These are phyloP conservation scores for Saccharomyces hybrid DNA, from an alignment of 1,139 yeast genomes.

Conservation along the genomic window DNA sequence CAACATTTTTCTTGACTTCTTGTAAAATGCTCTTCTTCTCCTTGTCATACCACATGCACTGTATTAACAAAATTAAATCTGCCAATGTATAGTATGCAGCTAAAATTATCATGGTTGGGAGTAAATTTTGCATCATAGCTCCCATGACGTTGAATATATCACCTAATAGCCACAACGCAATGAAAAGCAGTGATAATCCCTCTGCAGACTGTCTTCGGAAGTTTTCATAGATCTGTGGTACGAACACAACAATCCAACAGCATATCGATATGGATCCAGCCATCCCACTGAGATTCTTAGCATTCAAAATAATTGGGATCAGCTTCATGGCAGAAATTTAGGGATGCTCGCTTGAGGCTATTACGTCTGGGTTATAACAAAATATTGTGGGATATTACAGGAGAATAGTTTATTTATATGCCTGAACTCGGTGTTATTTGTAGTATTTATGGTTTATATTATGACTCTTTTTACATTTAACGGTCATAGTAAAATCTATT, in stretches of 20 bases:
- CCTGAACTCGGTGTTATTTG: not conserved
- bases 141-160: constrained; percentile 90
- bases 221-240: constrained; percentile 93
- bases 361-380: not conserved
- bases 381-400: not conserved
- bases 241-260: constrained; percentile 96
- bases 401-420: not conserved
- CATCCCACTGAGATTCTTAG: constrained; percentile 76
- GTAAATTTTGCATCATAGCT: constrained; percentile 75
- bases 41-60: constrained; percentile 67
- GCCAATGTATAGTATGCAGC: constrained; percentile 91
- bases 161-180: constrained; percentile 80
- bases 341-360: not conserved
- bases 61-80: constrained; percentile 72
- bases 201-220: constrained; percentile 77
- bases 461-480: not conserved
- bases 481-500: too few species aligned
- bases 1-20: constrained; percentile 35
- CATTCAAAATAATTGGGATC: constrained; percentile 60
- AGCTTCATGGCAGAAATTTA: constrained; percentile 12
- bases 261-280: constrained; percentile 93
- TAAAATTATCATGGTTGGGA: constrained; percentile 86
- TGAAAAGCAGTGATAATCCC: constrained; percentile 76
- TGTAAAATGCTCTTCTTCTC: constrained; percentile 28
- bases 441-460: not conserved